These are phyloP conservation scores for Torrubiella hemipterigena DNA, from an alignment of 2,329 filamentous ascomycete genomes.

Conservation along the genomic window DNA sequence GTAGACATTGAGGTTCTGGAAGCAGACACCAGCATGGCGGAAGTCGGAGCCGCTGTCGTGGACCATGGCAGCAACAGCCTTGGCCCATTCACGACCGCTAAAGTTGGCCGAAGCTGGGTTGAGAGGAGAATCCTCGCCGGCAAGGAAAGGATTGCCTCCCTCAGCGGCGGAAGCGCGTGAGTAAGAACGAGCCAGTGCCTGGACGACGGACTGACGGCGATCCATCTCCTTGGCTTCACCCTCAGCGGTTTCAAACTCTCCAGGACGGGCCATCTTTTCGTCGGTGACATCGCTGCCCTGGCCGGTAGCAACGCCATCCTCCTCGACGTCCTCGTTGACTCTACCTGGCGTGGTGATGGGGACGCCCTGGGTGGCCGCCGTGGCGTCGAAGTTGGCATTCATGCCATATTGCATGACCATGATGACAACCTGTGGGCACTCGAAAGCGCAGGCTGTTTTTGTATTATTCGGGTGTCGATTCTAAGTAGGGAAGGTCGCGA, in stretches of 20 bases:
- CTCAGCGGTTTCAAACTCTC: constrained; percentile 12
- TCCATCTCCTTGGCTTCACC: constrained; percentile 29
- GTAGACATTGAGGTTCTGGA: constrained; percentile 52
- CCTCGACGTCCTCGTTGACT: constrained; percentile 14
- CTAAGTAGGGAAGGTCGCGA: no score
- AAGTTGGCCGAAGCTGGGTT: constrained; percentile 37
- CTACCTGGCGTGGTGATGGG: constrained; percentile 16
- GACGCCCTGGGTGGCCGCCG: constrained; percentile 28
- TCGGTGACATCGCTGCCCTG: constrained; percentile 15
- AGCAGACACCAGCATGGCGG: constrained; percentile 50
- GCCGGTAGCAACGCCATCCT: constrained; percentile 13
- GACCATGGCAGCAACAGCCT: constrained; percentile 36
- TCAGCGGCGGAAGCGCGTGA: constrained; percentile 28
- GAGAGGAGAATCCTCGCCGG: constrained; percentile 29
- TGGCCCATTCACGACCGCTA: constrained; percentile 41
- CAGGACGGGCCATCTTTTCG: constrained; percentile 21
- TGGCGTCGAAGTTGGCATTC: constrained; percentile 36
- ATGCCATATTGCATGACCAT: no score
- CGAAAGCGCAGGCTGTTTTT: no score
- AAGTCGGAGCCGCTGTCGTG: constrained; percentile 36
- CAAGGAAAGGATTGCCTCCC: constrained; percentile 34
- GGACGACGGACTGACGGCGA: constrained; percentile 34
- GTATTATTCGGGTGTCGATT: no score
- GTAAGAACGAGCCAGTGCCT: constrained; percentile 37
- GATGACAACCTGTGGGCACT: no score